A percentile compares a stretch with the other conserved stretches of the same genome.
Evolutionary conservation across 805 yeast species (phyloP).

Genomic region (Isabelozyma heimii): DNA sequence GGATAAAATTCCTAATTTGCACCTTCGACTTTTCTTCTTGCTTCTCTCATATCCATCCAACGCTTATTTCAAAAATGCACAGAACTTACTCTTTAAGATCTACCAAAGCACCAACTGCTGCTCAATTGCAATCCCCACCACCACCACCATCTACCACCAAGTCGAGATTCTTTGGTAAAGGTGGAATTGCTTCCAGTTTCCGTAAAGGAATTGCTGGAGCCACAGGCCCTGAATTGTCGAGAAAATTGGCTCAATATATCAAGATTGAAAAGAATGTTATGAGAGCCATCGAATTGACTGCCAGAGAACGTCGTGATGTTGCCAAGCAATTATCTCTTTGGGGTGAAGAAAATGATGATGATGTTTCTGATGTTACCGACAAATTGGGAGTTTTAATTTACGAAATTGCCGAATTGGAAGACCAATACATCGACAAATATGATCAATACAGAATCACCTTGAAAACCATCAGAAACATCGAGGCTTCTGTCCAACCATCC

Average conservation of each 20-base stretch:
- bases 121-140: constrained; percentile 90
- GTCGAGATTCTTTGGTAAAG: constrained; percentile 85
- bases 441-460: constrained; percentile 84
- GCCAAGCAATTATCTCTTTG: constrained; percentile 80
- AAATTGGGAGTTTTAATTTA: constrained; percentile 79
- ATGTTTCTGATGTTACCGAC: constrained; percentile 82
- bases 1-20: neutral
- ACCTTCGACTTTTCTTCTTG: neutral
- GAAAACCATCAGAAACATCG: constrained; percentile 79
- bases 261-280: constrained; percentile 81
- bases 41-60: neutral
- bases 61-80: constrained; percentile 59
- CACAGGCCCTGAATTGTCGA: constrained; percentile 76
- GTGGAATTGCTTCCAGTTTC: constrained; percentile 56
- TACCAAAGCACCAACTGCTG: constrained; percentile 94
- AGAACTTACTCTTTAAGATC: constrained; percentile 97
- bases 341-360: constrained; percentile 88
- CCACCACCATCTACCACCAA: constrained; percentile 88
- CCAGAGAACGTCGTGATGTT: constrained; percentile 75
- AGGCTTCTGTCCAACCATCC: constrained; percentile 84
- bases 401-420: constrained; percentile 84
- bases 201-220: constrained; percentile 75
- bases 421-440: constrained; percentile 80
- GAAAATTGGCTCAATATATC: constrained; percentile 69
- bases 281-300: constrained; percentile 74